Conservation (phyloP, 371 early-diverging fungal genomes). For the Capniomyces stellatus region DNA sequence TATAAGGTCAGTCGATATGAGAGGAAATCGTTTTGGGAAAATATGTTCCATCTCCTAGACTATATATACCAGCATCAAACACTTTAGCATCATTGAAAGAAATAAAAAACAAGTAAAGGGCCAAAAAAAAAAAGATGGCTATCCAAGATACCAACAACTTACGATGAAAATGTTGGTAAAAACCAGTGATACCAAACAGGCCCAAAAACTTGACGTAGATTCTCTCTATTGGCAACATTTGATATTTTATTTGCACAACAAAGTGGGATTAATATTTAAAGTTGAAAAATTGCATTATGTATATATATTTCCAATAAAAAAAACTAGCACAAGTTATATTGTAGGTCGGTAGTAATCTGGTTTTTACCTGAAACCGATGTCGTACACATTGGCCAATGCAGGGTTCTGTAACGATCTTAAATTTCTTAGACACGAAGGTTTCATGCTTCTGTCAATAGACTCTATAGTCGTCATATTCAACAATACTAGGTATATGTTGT, state of each 20-base stretch:
- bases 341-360: too few species aligned
- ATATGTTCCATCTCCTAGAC: background rate
- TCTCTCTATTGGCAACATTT: background rate
- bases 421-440: background rate
- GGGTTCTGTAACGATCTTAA: background rate
- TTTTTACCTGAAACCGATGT: background rate
- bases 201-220: constrained; percentile 1
- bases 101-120: too few species aligned
- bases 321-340: background rate
- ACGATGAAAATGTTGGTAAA: background rate
- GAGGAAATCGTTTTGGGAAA: too few species aligned
- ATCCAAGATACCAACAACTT: too few species aligned
- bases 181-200: constrained; percentile 1
- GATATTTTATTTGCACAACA: background rate
- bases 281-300: background rate
- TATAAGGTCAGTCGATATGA: too few species aligned
- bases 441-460: background rate
- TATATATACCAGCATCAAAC: too few species aligned
- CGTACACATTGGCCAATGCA: background rate
- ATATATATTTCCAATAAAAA: background rate
- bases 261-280: background rate
- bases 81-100: too few species aligned
- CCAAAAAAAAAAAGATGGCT: too few species aligned
- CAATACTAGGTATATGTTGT: background rate
- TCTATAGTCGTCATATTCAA: background rate